Percentiles rank a stretch among this genome's conserved stretches.
phyloP scores from a whole-genome alignment of 2,329 filamentous ascomycete genomes.

The Cercospora sp. region DNA sequence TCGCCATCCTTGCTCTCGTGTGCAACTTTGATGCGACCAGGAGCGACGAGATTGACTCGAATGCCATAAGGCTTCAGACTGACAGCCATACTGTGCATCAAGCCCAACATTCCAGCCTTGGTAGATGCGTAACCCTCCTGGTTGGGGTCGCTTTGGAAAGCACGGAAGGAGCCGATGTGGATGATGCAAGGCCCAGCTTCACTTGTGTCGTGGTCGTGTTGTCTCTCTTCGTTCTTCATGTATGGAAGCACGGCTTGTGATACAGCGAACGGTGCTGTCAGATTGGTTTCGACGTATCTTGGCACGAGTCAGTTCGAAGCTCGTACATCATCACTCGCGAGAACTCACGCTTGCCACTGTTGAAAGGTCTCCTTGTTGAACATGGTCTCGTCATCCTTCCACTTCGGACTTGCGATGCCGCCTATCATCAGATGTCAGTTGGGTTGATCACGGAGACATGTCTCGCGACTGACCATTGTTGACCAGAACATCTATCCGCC shows the following conservation, averaged over 20 bases:
- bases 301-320: not conserved
- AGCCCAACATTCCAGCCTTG: constrained; percentile 52
- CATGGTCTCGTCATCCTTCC: constrained; percentile 38
- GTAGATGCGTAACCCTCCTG: constrained; percentile 53
- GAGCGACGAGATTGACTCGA: constrained; percentile 52
- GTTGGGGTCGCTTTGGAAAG: constrained; percentile 50
- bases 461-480: constrained; percentile 38
- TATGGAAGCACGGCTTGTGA: constrained; percentile 36
- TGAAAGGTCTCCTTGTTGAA: constrained; percentile 38
- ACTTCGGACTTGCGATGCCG: constrained; percentile 39
- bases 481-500: constrained; percentile 43
- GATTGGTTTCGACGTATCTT: constrained; percentile 43
- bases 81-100: constrained; percentile 54
- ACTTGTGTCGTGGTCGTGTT: constrained; percentile 19
- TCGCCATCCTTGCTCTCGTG: constrained; percentile 47
- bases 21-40: constrained; percentile 53
- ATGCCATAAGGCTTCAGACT: constrained; percentile 45
- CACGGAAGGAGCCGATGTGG: constrained; percentile 53
- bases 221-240: constrained; percentile 30
- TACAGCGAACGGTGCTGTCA: constrained; percentile 40
- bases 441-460: too few relatives aligned
- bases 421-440: constrained; percentile 10
- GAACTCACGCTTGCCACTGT: constrained; percentile 40
- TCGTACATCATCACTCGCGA: not conserved
- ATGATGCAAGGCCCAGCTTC: constrained; percentile 42